A percentile compares a stretch with the other conserved stretches of the same genome.
Conservation (phyloP, 345 rosid genomes). For the Camelina neglecta region DNA sequence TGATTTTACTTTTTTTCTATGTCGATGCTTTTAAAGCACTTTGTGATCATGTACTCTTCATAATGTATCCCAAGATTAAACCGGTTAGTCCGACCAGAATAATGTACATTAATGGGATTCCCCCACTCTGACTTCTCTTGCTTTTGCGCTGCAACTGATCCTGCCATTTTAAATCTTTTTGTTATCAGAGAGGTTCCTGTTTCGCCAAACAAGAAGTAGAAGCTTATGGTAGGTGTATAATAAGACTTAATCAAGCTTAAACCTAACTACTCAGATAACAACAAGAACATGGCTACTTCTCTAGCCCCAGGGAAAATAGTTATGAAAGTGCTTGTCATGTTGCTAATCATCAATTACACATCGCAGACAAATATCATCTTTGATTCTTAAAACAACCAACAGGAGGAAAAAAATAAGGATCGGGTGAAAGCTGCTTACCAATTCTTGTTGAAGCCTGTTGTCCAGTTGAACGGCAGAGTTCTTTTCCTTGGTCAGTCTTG, state of each 20-base stretch:
- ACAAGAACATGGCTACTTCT: conserved; percentile 3
- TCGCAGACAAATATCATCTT: neutral
- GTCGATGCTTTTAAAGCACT: neutral
- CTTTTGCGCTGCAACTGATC: conserved; percentile 59
- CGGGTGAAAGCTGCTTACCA: conserved; percentile 52
- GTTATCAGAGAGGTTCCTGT: conserved; percentile 14
- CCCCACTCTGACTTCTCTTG: conserved; percentile 48
- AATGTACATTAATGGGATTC: conserved; percentile 56
- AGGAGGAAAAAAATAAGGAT: neutral
- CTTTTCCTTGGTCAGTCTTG: conserved; percentile 59
- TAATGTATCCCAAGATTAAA: conserved; percentile 69
- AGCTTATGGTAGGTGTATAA: no score
- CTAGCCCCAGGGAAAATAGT: conserved; percentile 1
- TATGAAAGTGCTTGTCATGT: no score
- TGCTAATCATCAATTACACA: neutral
- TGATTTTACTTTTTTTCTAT: neutral
- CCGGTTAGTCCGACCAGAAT: conserved; percentile 72
- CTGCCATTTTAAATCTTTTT: conserved; percentile 50
- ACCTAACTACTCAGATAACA: no score
- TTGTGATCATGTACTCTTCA: conserved; percentile 63
- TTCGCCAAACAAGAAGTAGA: no score
- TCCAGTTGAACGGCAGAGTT: conserved; percentile 54
- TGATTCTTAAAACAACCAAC: neutral
- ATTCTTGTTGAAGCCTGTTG: conserved; percentile 63
- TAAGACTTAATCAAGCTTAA: no score